Conservation (phyloP, 208 protist genomes). For the Leishmania tarentolae region DNA sequence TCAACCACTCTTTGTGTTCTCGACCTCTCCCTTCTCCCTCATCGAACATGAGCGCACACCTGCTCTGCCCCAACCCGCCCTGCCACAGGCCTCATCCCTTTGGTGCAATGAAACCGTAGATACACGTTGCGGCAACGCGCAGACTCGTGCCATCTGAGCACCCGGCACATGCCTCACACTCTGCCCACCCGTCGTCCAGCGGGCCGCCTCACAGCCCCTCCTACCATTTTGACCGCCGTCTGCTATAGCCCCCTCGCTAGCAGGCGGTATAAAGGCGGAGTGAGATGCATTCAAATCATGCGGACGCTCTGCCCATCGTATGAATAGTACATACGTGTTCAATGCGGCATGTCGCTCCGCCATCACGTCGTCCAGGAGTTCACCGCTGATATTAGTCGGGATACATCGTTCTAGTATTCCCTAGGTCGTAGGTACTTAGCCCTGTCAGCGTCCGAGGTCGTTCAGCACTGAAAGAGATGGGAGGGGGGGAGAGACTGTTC, state of each 20-base stretch:
- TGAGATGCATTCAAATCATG: neutral
- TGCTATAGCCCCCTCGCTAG: neutral
- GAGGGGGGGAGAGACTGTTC: neutral
- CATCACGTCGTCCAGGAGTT: neutral
- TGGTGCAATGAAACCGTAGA: neutral
- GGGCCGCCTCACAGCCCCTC: no score
- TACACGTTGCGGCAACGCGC: neutral
- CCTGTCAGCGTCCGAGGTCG: neutral
- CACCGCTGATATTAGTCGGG: neutral
- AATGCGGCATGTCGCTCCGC: neutral
- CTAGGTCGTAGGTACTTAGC: neutral
- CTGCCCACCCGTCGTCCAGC: neutral
- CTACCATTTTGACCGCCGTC: neutral
- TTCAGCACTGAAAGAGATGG: neutral
- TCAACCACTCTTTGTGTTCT: neutral
- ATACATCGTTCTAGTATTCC: neutral
- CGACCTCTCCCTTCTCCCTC: neutral
- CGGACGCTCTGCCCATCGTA: neutral
- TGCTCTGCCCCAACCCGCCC: no score
- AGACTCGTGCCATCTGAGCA: neutral
- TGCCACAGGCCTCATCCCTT: neutral
- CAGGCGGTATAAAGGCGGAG: neutral
- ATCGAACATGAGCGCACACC: no score
- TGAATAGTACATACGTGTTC: neutral
- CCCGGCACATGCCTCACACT: neutral